Percentiles rank a stretch among this genome's conserved stretches.
phyloP scores from a whole-genome alignment of 2,329 filamentous ascomycete genomes.

The Pyrenochaeta sp. region DNA sequence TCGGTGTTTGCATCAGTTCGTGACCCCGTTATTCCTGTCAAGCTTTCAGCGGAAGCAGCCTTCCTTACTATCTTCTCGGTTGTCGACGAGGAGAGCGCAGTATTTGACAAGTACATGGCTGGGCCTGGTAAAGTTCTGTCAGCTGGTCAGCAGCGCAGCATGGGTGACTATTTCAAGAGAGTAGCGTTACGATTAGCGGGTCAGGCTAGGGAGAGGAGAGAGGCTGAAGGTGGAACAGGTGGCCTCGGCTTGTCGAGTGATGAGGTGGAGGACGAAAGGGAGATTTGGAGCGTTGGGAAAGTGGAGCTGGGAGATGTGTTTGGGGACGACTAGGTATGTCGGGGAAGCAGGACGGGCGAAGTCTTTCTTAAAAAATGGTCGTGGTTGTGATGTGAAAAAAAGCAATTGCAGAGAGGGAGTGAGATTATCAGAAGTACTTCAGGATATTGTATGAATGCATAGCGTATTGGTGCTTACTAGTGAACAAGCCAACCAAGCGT shows the following conservation, averaged over 20 bases:
- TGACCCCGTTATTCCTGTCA: slow-evolving; percentile 92
- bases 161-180: slow-evolving; percentile 97
- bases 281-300: slow-evolving; percentile 94
- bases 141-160: slow-evolving; percentile 81
- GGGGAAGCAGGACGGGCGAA: not conserved
- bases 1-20: slow-evolving; percentile 90
- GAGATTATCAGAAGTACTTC: slow-evolving; percentile 1
- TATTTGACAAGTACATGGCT: slow-evolving; percentile 91
- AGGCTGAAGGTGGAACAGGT: slow-evolving; percentile 89
- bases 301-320: slow-evolving; percentile 76
- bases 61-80: slow-evolving; percentile 92
- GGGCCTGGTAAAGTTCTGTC: slow-evolving; percentile 71
- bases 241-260: slow-evolving; percentile 88
- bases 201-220: slow-evolving; percentile 86
- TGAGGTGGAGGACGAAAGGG: slow-evolving; percentile 91
- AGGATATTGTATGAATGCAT: slow-evolving; percentile 9
- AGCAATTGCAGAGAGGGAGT: slow-evolving; percentile 4
- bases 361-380: not conserved
- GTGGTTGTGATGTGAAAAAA: not conserved
- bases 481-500: too few species aligned
- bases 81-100: slow-evolving; percentile 81
- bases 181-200: slow-evolving; percentile 84
- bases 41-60: slow-evolving; percentile 91
- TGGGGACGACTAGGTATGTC: slow-evolving; percentile 21
- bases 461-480: not conserved